phyloP scores from a whole-genome alignment of 2,329 filamentous ascomycete genomes.

The Verticillium tricorpus region DNA sequence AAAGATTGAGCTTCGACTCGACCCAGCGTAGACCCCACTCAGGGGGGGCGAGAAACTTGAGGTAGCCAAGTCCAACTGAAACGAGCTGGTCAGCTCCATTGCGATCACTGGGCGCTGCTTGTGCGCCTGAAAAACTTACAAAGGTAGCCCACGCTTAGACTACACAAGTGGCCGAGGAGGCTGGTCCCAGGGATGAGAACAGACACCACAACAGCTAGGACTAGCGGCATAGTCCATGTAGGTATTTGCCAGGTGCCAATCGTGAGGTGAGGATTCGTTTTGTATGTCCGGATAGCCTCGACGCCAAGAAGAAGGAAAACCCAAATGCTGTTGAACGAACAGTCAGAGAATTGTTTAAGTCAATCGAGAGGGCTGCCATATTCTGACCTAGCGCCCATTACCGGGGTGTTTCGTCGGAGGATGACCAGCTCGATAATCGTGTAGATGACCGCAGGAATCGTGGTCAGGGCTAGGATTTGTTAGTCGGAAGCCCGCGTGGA shows the following conservation, averaged over 20 bases:
- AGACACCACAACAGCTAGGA: constrained; percentile 68
- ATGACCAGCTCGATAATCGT: constrained; percentile 72
- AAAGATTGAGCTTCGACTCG: constrained; percentile 80
- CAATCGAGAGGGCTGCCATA: neutral
- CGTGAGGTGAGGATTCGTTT: constrained; percentile 72
- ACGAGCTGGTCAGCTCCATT: neutral
- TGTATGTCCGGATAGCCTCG: constrained; percentile 83
- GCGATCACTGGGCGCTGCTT: constrained; percentile 13
- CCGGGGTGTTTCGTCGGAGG: constrained; percentile 64
- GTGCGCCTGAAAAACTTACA: constrained; percentile 51
- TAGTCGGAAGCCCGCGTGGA: constrained; percentile 11
- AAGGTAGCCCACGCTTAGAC: constrained; percentile 77
- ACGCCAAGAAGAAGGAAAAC: constrained; percentile 82
- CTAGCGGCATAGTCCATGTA: constrained; percentile 86
- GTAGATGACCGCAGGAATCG: constrained; percentile 78
- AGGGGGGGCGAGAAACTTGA: constrained; percentile 84
- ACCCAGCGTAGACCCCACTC: constrained; percentile 85
- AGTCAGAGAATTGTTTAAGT: constrained; percentile 1
- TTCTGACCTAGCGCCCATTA: constrained; percentile 77
- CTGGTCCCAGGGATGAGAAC: constrained; percentile 78
- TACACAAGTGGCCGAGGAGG: constrained; percentile 81
- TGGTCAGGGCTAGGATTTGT: constrained; percentile 60
- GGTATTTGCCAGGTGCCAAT: constrained; percentile 66
- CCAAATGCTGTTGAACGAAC: constrained; percentile 65
- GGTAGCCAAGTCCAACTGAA: constrained; percentile 76